Conservation (phyloP, 2,329 filamentous ascomycete genomes). For the Alternaria sp. region DNA sequence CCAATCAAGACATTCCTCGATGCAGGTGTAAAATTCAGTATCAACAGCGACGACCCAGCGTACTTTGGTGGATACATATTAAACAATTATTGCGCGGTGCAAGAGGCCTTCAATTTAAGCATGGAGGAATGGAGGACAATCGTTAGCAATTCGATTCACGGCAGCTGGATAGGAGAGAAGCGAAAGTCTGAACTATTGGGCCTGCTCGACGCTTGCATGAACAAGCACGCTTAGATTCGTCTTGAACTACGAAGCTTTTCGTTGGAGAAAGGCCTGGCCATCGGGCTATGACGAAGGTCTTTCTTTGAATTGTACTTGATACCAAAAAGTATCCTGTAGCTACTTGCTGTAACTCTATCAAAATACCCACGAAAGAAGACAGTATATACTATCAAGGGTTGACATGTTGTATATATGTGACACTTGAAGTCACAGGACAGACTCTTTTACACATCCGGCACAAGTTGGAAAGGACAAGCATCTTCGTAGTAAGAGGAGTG, state of each 20-base stretch:
- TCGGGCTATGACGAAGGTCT: not conserved
- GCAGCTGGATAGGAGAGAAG: slow-evolving; percentile 72
- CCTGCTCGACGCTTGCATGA: slow-evolving; percentile 25
- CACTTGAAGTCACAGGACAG: not conserved
- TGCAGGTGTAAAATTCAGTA: slow-evolving; percentile 70
- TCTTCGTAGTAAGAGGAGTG: not conserved
- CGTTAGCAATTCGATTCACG: slow-evolving; percentile 67
- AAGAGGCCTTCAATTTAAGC: slow-evolving; percentile 71
- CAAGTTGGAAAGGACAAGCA: not conserved
- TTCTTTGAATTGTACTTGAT: not conserved
- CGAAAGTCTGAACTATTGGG: slow-evolving; percentile 68
- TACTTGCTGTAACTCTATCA: not conserved
- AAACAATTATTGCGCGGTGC: slow-evolving; percentile 78
- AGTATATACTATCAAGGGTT: not conserved
- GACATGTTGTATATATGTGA: not conserved
- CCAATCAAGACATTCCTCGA: slow-evolving; percentile 71
- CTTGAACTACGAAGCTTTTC: not conserved
- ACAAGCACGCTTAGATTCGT: slow-evolving; percentile 11
- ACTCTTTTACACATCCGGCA: not conserved
- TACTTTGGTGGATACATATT: slow-evolving; percentile 76
- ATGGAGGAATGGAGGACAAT: slow-evolving; percentile 73
- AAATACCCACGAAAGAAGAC: not conserved
- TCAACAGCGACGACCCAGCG: slow-evolving; percentile 65
- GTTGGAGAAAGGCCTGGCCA: not conserved
- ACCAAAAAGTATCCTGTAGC: not conserved